Base-by-base conservation (phyloP, 768 basidiomycete genomes). In the Coprinopsis strossmayeri region DNA sequence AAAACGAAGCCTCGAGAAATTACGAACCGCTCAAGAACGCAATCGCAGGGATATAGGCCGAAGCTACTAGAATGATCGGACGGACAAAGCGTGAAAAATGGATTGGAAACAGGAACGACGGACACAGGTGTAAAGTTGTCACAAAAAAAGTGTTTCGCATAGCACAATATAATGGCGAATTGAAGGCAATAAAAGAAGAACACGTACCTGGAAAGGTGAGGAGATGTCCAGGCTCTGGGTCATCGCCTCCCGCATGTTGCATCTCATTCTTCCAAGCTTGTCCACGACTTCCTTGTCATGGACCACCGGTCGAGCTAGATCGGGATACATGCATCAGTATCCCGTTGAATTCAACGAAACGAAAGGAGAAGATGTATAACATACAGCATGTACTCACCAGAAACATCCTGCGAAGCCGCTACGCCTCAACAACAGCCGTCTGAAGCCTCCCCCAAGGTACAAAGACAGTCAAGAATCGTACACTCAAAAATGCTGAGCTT, bases 241-340 rank as follows among this genome's bases (percentile, higher is more conserved):
- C 91, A 93, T 93, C 1, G 88, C 85, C 56, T 87, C 87, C 83
- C 81, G 92, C 91, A 93, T 94, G 7, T 81, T 82, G 59, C 82
- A 78, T 84, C 34, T 73, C 55, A 41, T 49, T 32, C 47, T 27
- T 21, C 47, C 47, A 5, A 48, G 25, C 27, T 48, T 38, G 2
- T 40, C 47, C 4, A 48, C 47, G 3, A 47, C 45, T 3, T 34
- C 45, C 24, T 47, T 38, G 20, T 18, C 37, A n/a, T n/a, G n/a
- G 5, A 25, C 35, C 12, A n/a, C 38, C 10, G 24, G n/a, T n/a
- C n/a, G n/a, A n/a, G n/a, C n/a, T n/a, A n/a, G n/a, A n/a, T n/a
- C n/a, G n/a, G n/a, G n/a, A n/a, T n/a, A n/a, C n/a, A n/a, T n/a
- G n/a, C n/a, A n/a, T n/a, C n/a, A n/a, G n/a, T n/a, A n/a, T n/a